Evolutionary conservation across 768 basidiomycete species (phyloP).

Genomic region (Pulveroboletus sp.): DNA sequence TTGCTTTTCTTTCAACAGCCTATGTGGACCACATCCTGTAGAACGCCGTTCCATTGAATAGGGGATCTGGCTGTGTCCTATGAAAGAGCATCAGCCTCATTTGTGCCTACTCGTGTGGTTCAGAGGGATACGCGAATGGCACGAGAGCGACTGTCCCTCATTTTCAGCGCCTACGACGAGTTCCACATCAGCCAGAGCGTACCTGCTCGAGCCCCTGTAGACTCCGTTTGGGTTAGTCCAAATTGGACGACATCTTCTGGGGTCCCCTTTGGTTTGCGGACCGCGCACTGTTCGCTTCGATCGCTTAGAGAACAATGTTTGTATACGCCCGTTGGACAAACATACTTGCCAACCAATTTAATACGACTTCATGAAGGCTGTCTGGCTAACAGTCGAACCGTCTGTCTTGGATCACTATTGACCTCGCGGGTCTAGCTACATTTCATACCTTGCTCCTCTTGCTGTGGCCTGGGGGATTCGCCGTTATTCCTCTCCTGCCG

Average conservation of each 20-base stretch:
- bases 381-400: slow-evolving; percentile 2
- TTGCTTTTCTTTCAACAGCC: no score
- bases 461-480: slow-evolving; percentile 7
- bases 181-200: slow-evolving; percentile 1
- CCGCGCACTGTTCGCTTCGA: slow-evolving; percentile 1
- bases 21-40: slow-evolving; percentile 40
- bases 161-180: slow-evolving; percentile 18
- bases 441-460: background rate
- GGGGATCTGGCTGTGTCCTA: slow-evolving; percentile 48
- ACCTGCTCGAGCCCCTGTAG: slow-evolving; percentile 11
- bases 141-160: slow-evolving; percentile 30
- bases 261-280: slow-evolving; percentile 14
- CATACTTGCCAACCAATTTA: background rate
- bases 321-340: slow-evolving; percentile 15
- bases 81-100: background rate
- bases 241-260: slow-evolving; percentile 1
- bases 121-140: slow-evolving; percentile 9
- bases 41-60: slow-evolving; percentile 34
- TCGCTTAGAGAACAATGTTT: slow-evolving; percentile 10
- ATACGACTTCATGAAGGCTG: slow-evolving; percentile 1
- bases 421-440: background rate
- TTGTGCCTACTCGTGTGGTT: background rate
- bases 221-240: slow-evolving; percentile 12
- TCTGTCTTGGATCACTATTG: background rate
- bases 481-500: slow-evolving; percentile 1